Evolutionary conservation across 805 yeast species (phyloP).

Genomic region (Lachancea mirantina): DNA sequence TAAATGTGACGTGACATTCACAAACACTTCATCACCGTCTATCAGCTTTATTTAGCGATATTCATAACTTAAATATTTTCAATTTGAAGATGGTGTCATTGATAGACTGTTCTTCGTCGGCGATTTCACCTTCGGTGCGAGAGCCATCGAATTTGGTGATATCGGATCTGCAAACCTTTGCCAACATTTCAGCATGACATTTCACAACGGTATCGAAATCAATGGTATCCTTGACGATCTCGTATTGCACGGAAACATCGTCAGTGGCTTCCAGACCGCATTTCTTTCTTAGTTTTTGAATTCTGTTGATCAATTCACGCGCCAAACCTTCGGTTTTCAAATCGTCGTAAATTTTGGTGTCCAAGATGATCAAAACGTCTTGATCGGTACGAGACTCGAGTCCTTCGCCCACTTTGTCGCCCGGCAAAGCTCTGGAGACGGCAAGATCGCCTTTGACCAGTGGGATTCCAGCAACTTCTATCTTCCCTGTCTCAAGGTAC

Average conservation of each 20-base stretch:
- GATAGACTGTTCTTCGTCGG: constrained; percentile 81
- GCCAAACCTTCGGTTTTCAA: constrained; percentile 91
- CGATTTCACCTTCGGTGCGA: constrained; percentile 45
- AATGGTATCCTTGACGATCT: constrained; percentile 54
- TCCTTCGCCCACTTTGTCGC: constrained; percentile 53
- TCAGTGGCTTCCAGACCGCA: constrained; percentile 92
- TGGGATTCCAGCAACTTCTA: constrained; percentile 83
- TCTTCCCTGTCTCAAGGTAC: constrained; percentile 63
- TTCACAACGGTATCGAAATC: constrained; percentile 54
- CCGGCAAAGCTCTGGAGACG: constrained; percentile 85
- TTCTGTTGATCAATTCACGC: constrained; percentile 93
- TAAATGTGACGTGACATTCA: no score
- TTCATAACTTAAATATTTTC: constrained; percentile 65
- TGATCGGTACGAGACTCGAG: constrained; percentile 82
- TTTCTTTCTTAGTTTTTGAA: constrained; percentile 95
- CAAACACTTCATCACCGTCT: no score
- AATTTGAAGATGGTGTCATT: constrained; percentile 74
- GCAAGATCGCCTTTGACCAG: constrained; percentile 82
- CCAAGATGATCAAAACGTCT: constrained; percentile 85
- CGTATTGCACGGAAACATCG: constrained; percentile 82
- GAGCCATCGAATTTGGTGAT: constrained; percentile 38
- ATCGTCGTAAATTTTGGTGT: constrained; percentile 79
- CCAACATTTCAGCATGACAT: constrained; percentile 58
- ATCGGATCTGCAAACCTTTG: constrained; percentile 66
- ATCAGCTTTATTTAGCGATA: constrained; percentile 7